Evolutionary conservation across 371 early-diverging fungal species (phyloP).

Genomic region (Lichtheimia hyalospora): DNA sequence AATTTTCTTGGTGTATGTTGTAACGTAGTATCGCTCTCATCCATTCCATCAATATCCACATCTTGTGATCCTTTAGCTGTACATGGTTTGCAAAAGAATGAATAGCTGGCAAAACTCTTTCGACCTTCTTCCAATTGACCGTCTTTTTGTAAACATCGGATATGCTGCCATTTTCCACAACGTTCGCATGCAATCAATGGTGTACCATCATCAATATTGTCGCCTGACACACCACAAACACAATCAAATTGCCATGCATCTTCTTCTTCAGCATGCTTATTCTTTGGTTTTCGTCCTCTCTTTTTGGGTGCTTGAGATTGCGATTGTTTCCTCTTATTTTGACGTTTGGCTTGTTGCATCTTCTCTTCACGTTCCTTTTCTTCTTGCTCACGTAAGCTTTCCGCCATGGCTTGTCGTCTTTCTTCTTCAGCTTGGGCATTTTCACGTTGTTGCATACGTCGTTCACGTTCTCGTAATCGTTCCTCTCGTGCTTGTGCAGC

Average conservation of each 20-base stretch:
- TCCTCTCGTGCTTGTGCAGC: conserved; percentile 52
- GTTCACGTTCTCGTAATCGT: conserved; percentile 50
- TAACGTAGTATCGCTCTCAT: not conserved
- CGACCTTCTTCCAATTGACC: conserved; percentile 32
- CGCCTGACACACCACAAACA: conserved; percentile 57
- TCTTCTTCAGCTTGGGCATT: conserved; percentile 33
- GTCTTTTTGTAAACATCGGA: conserved; percentile 58
- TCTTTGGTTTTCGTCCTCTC: conserved; percentile 31
- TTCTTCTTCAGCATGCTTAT: conserved; percentile 38
- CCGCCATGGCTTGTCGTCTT: conserved; percentile 8
- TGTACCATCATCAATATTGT: conserved; percentile 68
- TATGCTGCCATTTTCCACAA: conserved; percentile 75
- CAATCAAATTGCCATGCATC: conserved; percentile 60
- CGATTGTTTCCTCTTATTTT: conserved; percentile 2
- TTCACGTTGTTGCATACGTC: conserved; percentile 48
- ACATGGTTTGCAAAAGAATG: conserved; percentile 49
- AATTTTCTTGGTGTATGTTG: not conserved
- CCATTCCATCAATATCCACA: conserved; percentile 21
- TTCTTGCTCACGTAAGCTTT: conserved; percentile 11
- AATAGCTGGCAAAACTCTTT: conserved; percentile 27
- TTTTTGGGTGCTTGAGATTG: conserved; percentile 19
- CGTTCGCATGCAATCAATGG: conserved; percentile 73
- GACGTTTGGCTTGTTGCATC: conserved; percentile 6
- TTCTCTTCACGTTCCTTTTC: not conserved
- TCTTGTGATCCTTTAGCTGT: conserved; percentile 17